Percentiles rank a stretch among this genome's conserved stretches.
Evolutionary conservation across 148 eudicot species (phyloP).

Genomic region (Pouteria glomerata): DNA sequence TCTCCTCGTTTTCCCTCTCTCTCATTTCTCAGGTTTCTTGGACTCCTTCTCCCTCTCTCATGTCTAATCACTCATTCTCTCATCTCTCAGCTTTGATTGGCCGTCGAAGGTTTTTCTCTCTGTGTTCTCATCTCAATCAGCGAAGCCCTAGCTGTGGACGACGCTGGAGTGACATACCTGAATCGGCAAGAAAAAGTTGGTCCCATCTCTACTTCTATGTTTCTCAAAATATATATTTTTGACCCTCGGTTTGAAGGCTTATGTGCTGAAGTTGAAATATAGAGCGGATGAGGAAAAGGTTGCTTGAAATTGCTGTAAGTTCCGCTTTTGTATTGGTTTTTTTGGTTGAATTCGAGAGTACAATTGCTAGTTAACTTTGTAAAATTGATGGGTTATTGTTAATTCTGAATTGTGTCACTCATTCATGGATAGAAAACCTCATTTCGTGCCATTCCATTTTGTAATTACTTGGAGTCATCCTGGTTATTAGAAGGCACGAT

Average conservation of each 20-base stretch:
- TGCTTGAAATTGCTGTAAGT: conserved; percentile 7
- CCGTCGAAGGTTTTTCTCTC: too few species aligned
- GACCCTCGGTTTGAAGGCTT: conserved; percentile 72
- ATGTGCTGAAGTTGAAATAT: conserved; percentile 67
- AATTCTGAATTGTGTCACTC: background rate
- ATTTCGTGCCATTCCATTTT: background rate
- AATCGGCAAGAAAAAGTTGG: too few species aligned
- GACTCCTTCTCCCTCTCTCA: too few species aligned
- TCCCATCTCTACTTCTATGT: too few species aligned
- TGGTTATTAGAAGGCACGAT: background rate
- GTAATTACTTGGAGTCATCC: background rate
- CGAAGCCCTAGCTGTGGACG: too few species aligned
- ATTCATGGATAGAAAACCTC: background rate
- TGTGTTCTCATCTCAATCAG: too few species aligned
- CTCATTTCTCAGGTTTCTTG: too few species aligned
- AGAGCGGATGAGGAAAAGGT: background rate
- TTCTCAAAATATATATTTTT: too few species aligned
- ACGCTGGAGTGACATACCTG: too few species aligned
- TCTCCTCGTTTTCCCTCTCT: too few species aligned
- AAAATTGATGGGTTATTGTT: background rate
- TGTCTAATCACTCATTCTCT: too few species aligned
- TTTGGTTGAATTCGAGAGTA: conserved; percentile 1
- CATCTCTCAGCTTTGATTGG: too few species aligned
- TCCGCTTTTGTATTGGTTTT: background rate
- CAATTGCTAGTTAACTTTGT: conserved; percentile 4